These are phyloP conservation scores for Kluyveromyces siamensis DNA, from an alignment of 805 yeast species.

Conservation along the genomic window DNA sequence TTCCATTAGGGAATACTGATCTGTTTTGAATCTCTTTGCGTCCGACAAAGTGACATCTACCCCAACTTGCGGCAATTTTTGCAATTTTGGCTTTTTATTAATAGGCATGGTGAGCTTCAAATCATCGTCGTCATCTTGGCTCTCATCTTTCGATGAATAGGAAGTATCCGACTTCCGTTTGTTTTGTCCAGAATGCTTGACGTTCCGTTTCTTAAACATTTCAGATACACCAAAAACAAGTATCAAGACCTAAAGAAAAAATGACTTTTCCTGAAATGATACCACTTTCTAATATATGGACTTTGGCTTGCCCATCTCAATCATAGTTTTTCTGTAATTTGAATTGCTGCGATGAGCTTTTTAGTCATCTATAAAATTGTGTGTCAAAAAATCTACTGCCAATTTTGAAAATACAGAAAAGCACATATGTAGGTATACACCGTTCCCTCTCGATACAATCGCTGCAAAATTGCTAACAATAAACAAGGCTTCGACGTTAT, in stretches of 20 bases:
- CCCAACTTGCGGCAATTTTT: background rate
- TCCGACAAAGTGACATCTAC: background rate
- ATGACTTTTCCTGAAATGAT: too few species aligned
- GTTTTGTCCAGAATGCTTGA: background rate
- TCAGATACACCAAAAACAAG: background rate
- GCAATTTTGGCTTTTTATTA: background rate
- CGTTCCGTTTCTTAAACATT: background rate
- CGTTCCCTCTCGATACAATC: background rate
- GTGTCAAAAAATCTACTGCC: background rate
- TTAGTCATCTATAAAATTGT: too few species aligned
- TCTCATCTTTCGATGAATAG: background rate
- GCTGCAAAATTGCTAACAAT: background rate
- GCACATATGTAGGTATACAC: background rate
- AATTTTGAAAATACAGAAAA: background rate
- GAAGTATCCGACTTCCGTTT: background rate
- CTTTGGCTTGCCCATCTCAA: background rate
- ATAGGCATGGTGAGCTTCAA: background rate
- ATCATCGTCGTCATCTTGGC: background rate
- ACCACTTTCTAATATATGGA: background rate
- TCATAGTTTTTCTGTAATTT: too few species aligned
- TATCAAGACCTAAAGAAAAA: too few species aligned
- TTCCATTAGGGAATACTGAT: background rate
- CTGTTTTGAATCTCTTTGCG: background rate
- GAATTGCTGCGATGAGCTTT: background rate
- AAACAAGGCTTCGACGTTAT: constrained; percentile 11